Conservation (phyloP, 1,139 yeast genomes). For the Komagataea norvegica region DNA sequence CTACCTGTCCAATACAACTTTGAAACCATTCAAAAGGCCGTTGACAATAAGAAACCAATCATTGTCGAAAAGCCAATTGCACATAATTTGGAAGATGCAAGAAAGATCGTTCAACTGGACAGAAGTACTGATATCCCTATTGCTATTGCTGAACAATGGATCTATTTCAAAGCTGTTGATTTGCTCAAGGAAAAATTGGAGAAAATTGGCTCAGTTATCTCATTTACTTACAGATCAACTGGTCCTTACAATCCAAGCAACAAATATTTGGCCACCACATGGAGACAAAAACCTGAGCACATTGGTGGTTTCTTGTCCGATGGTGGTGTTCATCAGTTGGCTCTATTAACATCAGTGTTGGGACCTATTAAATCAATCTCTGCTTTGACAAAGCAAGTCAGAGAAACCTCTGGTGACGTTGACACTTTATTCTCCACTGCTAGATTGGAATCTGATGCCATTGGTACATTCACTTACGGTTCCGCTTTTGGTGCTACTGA, state of each 20-base stretch:
- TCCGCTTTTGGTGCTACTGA: slow-evolving; percentile 86
- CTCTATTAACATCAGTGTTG: slow-evolving; percentile 74
- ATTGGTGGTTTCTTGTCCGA: slow-evolving; percentile 88
- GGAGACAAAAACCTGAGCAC: slow-evolving; percentile 90
- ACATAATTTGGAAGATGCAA: slow-evolving; percentile 75
- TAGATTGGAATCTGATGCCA: slow-evolving; percentile 53
- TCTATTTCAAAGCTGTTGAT: slow-evolving; percentile 54
- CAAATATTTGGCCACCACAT: slow-evolving; percentile 65
- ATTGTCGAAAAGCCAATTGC: slow-evolving; percentile 89
- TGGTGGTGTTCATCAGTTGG: slow-evolving; percentile 95
- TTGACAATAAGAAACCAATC: slow-evolving; percentile 70
- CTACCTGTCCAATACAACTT: slow-evolving; percentile 81
- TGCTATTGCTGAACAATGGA: slow-evolving; percentile 80
- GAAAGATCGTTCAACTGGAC: slow-evolving; percentile 65
- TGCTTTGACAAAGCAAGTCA: slow-evolving; percentile 71
- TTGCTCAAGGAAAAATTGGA: slow-evolving; percentile 52
- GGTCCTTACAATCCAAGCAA: slow-evolving; percentile 67
- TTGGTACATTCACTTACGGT: slow-evolving; percentile 88
- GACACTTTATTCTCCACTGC: slow-evolving; percentile 73
- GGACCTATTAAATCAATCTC: slow-evolving; percentile 67
- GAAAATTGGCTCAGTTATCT: slow-evolving; percentile 69
- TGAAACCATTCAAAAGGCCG: slow-evolving; percentile 53
- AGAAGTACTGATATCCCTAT: slow-evolving; percentile 60
- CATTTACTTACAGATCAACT: slow-evolving; percentile 75
- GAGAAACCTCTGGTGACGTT: slow-evolving; percentile 68